Evolutionary conservation across 1,284 basidiomycete genomes (phyloP), one percentile per base, ranked within the genome.

Genomic region (Moesziomyces parantarcticus): DNA sequence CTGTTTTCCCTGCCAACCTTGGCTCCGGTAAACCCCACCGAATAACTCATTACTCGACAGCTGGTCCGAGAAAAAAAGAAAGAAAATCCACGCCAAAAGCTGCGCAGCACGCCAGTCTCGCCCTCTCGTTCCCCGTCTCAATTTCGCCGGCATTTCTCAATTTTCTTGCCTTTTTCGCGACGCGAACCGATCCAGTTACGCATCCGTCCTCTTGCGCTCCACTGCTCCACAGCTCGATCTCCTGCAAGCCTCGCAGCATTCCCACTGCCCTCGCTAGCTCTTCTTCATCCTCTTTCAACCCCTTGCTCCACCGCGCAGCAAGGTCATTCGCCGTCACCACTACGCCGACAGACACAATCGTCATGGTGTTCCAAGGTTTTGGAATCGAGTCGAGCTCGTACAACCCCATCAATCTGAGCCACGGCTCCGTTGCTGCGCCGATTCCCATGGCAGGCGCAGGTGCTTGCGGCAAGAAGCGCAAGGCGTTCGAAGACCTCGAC

Each of bases 351-450:
- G 32, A 22, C 39, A 41, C 9, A 18, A 13, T 13, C 40, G 40
- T 16, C 26, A 71, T 71, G 68, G 59, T 59, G 10, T 72, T 63
- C 56, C 67, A 70, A 22, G 58, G 52, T 44, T 73, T 58, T 57
- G 58, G 43, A 13, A 62, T 65, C 42, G 55, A 58, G 11, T 45
- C 58, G 3, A 42, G 51, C 23, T 23, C 58, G 10, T 70, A 57
- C 46, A 62, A 58, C 26, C 52, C 59, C 14, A 60, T 66, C 64
- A 58, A 73, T 49, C 53, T 63, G 56, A 49, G 55, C 18, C 52
- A 45, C 46, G 52, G 63, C 5, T 40, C 59, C 8, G 36, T 46
- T 9, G 36, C 50, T 32, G 45, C 32, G 21, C 47, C 43, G 32
- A 36, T 55, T 29, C 6, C 40, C 9, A 41, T 57, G 21, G 51